These are phyloP conservation scores for Silybum marianum DNA, from an alignment of 129 eudicot genomes.

Conservation along the genomic window DNA sequence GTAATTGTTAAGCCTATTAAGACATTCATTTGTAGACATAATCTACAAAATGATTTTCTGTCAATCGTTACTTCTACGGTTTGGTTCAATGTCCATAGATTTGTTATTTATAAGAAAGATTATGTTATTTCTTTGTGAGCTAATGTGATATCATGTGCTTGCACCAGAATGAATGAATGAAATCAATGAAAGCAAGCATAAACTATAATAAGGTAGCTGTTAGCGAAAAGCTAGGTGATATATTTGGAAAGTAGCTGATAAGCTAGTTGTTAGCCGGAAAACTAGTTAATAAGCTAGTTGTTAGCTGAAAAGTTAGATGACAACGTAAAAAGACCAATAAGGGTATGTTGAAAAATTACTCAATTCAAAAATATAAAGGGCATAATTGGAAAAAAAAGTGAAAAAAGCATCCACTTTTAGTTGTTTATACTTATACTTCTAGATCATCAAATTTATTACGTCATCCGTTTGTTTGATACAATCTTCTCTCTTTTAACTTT, in stretches of 20 bases:
- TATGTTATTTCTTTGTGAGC: not conserved
- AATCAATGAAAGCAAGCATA: not conserved
- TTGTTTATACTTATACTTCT: not conserved
- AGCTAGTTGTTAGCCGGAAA: not conserved
- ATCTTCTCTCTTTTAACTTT: not conserved
- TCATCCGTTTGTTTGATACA: not conserved
- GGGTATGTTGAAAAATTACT: not conserved
- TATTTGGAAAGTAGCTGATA: not conserved
- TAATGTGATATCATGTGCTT: not conserved
- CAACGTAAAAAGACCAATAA: not conserved
- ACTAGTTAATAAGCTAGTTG: too few relatives aligned
- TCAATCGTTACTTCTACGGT: not conserved
- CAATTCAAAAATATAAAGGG: not conserved
- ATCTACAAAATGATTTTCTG: not conserved
- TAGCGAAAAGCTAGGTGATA: not conserved
- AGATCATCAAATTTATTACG: not conserved
- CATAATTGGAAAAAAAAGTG: not conserved
- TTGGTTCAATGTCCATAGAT: not conserved
- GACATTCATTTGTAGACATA: not conserved
- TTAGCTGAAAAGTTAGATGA: not conserved
- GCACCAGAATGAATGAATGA: not conserved
- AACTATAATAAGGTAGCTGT: not conserved
- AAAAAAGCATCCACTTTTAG: not conserved
- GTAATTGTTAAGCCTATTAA: not conserved
- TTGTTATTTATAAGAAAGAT: not conserved